phyloP scores from a whole-genome alignment of 305 asterid species.

The Fraxinus sp. region DNA sequence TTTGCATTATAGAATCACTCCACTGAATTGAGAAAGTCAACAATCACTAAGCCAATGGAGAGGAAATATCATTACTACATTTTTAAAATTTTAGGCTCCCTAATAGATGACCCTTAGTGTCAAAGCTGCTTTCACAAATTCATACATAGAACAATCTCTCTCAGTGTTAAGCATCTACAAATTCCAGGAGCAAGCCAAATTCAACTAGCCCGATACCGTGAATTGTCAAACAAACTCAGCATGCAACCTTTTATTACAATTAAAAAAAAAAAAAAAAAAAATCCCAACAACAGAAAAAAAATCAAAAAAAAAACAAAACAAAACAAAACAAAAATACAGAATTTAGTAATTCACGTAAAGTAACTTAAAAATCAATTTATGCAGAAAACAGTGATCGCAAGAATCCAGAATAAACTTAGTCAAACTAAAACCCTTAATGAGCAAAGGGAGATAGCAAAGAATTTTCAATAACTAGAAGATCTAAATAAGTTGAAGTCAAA shows the following conservation, averaged over 20 bases:
- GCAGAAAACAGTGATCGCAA: too few species aligned
- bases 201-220: neutral
- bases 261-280: neutral
- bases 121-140: neutral
- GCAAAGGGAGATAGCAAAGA: neutral
- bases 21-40: neutral
- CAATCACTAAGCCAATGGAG: neutral
- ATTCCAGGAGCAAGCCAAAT: neutral
- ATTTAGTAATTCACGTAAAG: neutral
- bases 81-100: neutral
- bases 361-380: neutral
- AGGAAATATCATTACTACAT: neutral
- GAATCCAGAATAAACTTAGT: too few species aligned
- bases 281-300: conserved; percentile 16
- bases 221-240: neutral
- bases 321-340: conserved; percentile 3
- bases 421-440: neutral
- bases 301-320: conserved; percentile 6
- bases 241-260: neutral
- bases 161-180: neutral
- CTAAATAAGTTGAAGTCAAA: conserved; percentile 17
- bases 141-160: neutral
- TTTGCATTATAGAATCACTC: neutral
- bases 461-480: conserved; percentile 21
- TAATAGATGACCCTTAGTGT: neutral